phyloP scores from a whole-genome alignment of 805 yeast genomes.

The Yarrowia bubula region DNA sequence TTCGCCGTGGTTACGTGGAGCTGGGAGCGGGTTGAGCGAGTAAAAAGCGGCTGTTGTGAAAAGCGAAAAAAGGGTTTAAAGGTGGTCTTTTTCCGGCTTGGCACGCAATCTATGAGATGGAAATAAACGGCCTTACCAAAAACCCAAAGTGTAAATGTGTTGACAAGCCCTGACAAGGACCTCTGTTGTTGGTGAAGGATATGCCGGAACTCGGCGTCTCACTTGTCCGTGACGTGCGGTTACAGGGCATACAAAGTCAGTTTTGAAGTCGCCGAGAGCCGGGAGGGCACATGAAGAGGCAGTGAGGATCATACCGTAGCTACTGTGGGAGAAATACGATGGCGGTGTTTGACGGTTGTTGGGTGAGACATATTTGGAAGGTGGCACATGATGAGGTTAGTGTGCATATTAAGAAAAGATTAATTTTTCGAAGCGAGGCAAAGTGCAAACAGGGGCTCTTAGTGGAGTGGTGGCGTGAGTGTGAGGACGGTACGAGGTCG shows the following conservation, averaged over 20 bases:
- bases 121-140: conserved; percentile 3
- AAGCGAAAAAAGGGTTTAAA: neutral
- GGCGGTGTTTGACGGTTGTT: neutral
- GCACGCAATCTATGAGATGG: conserved; percentile 19
- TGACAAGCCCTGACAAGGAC: neutral
- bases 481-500: neutral
- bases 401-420: neutral
- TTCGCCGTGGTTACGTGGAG: too few relatives aligned
- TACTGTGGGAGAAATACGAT: neutral
- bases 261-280: too few relatives aligned
- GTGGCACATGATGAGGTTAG: conserved; percentile 22
- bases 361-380: conserved; percentile 22
- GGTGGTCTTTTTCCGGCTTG: conserved; percentile 24
- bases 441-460: neutral
- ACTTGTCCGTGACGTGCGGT: too few relatives aligned
- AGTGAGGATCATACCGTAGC: too few relatives aligned
- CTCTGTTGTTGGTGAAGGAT: too few relatives aligned
- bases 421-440: neutral
- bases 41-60: too few relatives aligned
- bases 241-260: too few relatives aligned
- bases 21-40: too few relatives aligned
- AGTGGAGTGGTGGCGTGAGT: neutral
- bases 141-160: neutral
- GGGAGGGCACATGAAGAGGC: too few relatives aligned
- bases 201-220: too few relatives aligned